These are phyloP conservation scores for Lipomyces yamadae DNA, from an alignment of 805 yeast species.

Conservation along the genomic window DNA sequence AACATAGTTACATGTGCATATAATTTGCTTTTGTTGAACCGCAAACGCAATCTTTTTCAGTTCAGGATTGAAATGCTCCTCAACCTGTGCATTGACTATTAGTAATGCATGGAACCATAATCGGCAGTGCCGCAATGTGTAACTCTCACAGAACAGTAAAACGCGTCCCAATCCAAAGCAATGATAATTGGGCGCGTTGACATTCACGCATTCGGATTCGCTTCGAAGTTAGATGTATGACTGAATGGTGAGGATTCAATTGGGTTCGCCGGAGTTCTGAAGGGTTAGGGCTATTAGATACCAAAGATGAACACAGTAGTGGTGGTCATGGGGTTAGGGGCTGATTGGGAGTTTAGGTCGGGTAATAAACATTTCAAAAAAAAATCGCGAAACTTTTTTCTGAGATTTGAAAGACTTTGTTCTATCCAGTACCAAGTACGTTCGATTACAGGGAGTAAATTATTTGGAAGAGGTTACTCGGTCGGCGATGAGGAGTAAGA, in stretches of 20 bases:
- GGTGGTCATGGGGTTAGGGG: neutral
- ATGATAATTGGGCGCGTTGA: conserved; percentile 7
- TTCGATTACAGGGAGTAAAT: neutral
- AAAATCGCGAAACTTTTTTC: neutral
- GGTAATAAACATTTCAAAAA: neutral
- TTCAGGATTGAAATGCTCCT: conserved; percentile 20
- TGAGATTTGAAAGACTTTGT: neutral
- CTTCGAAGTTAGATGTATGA: neutral
- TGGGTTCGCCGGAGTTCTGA: too few species aligned
- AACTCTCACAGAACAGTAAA: conserved; percentile 21
- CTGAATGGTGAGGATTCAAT: too few species aligned
- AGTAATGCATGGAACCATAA: neutral
- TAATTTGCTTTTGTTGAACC: conserved; percentile 23
- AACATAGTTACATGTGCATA: conserved; percentile 27
- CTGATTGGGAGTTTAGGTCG: neutral
- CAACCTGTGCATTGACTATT: conserved; percentile 14
- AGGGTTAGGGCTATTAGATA: too few species aligned
- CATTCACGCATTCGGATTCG: conserved; percentile 7
- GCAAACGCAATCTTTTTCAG: conserved; percentile 24
- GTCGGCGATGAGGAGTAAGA: neutral
- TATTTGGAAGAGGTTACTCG: too few species aligned
- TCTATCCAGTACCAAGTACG: neutral
- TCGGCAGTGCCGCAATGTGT: neutral
- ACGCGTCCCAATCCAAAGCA: conserved; percentile 27
- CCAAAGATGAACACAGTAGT: neutral